Evolutionary conservation across 2,329 filamentous ascomycete genomes (phyloP).

Genomic region (Cladosporium cucumerinum): DNA sequence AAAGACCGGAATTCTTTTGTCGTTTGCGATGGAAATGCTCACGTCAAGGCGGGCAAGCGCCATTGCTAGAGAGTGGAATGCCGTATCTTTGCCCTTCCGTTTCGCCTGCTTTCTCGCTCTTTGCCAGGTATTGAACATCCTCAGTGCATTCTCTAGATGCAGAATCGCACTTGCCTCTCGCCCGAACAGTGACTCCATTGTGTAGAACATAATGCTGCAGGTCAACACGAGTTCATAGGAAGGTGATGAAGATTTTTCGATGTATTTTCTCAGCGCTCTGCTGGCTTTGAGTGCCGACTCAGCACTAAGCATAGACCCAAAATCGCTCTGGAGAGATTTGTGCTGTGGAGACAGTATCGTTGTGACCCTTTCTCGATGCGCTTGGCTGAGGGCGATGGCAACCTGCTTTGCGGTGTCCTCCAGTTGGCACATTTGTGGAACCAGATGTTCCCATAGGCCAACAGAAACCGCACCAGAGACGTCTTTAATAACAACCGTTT

Average conservation of each 20-base stretch:
- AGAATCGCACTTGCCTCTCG: neutral
- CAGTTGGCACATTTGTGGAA: neutral
- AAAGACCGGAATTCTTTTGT: neutral
- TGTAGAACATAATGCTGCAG: neutral
- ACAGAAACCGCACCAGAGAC: neutral
- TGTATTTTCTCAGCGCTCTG: neutral
- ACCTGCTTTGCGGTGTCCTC: neutral
- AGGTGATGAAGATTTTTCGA: neutral
- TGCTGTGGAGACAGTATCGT: neutral
- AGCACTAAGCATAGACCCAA: neutral
- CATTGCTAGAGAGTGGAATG: neutral
- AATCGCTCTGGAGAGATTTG: neutral
- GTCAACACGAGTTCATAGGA: neutral
- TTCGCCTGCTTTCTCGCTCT: neutral
- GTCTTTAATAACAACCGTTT: neutral
- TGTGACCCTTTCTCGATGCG: neutral
- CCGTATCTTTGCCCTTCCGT: neutral
- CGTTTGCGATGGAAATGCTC: neutral
- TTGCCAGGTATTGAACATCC: neutral
- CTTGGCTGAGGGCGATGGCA: neutral
- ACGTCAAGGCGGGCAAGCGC: neutral
- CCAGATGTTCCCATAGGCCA: neutral
- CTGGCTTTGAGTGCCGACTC: neutral
- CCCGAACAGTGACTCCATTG: neutral
- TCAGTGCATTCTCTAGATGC: neutral